phyloP scores from a whole-genome alignment of 352 stramenopile species.

The Globisporangium barbulae region DNA sequence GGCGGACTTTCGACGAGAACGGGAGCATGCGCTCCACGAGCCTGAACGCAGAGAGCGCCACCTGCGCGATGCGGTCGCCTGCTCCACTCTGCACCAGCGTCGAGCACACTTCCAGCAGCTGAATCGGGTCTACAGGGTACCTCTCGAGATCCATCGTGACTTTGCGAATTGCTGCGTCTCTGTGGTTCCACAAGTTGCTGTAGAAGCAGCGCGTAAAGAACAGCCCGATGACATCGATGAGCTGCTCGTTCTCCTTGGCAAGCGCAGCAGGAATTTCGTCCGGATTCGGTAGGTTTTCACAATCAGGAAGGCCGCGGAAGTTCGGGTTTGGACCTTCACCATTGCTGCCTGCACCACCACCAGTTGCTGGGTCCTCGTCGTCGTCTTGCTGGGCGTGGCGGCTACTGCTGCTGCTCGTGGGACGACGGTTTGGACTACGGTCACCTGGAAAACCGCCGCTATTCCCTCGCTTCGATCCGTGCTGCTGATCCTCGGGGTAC shows the following conservation, averaged over 20 bases:
- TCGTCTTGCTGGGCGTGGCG: conserved; percentile 16
- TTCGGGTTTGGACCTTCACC: conserved; percentile 34
- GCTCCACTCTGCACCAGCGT: conserved; percentile 70
- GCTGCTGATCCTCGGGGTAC: conserved; percentile 46
- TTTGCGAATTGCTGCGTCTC: conserved; percentile 81
- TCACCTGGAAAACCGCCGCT: conserved; percentile 6
- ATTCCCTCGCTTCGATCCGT: conserved; percentile 10
- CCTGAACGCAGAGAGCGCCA: conserved; percentile 68
- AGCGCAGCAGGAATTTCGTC: conserved; percentile 65
- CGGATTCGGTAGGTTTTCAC: conserved; percentile 63
- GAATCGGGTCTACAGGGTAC: conserved; percentile 43
- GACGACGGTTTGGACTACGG: conserved; percentile 17
- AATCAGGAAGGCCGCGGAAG: conserved; percentile 66
- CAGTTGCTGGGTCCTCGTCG: conserved; percentile 18
- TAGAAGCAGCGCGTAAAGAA: conserved; percentile 85
- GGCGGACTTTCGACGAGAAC: conserved; percentile 40
- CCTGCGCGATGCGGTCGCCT: conserved; percentile 71
- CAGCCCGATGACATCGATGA: conserved; percentile 68
- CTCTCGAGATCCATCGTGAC: conserved; percentile 71
- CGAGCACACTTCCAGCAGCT: conserved; percentile 57
- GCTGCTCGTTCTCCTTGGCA: conserved; percentile 71
- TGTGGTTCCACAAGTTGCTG: conserved; percentile 86
- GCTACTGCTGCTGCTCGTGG: conserved; percentile 12
- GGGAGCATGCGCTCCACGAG: conserved; percentile 59
- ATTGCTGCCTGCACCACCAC: not conserved